Percentiles rank a stretch among this genome's conserved stretches.
Evolutionary conservation across 192 early-diverging fungal species (phyloP).

Genomic region (Coemansia sp.): DNA sequence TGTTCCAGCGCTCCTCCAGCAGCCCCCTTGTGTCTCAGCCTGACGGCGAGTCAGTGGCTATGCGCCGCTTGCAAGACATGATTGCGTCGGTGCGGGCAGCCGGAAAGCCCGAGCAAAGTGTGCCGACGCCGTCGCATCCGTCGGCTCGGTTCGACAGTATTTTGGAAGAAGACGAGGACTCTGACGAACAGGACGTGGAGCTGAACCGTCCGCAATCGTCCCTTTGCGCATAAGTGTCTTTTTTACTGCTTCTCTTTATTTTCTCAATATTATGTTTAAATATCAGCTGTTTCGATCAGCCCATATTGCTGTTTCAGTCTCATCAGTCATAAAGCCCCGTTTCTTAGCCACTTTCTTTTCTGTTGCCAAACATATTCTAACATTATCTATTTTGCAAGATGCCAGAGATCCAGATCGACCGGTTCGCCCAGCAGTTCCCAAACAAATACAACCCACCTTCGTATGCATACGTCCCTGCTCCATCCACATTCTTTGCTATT

Average conservation of each 20-base stretch:
- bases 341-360: background rate
- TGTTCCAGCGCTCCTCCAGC: conserved; percentile 28
- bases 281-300: background rate
- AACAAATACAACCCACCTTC: conserved; percentile 26
- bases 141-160: conserved; percentile 54
- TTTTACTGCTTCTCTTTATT: background rate
- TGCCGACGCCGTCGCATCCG: conserved; percentile 24
- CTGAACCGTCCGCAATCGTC: background rate
- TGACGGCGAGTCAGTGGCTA: conserved; percentile 26
- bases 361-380: background rate
- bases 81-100: conserved; percentile 42
- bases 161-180: conserved; percentile 51
- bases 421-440: conserved; percentile 19
- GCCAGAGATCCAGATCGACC: conserved; percentile 40
- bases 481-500: conserved; percentile 39
- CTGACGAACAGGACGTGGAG: conserved; percentile 29
- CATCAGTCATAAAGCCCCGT: too few relatives aligned
- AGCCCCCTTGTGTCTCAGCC: background rate
- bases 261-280: background rate
- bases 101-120: background rate
- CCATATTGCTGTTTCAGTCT: background rate
- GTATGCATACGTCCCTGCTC: conserved; percentile 14
- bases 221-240: background rate
- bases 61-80: conserved; percentile 50
- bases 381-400: conserved; percentile 7